Base-by-base conservation (phyloP, 352 stramenopile genomes). In the Phytopythium delawarense region DNA sequence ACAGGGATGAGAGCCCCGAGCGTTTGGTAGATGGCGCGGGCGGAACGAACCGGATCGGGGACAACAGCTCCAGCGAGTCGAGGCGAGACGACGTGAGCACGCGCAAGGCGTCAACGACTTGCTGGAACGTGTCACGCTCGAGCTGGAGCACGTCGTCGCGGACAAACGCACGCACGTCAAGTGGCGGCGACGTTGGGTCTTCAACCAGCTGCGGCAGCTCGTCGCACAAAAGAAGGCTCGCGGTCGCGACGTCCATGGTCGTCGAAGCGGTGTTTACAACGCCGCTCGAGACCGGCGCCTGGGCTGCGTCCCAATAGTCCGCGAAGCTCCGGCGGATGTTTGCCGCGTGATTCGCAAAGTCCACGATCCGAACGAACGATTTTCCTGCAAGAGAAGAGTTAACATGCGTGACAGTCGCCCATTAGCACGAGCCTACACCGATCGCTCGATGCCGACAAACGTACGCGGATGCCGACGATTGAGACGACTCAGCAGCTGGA, bases 401-500 rank as follows among this genome's bases (percentile, higher is more conserved):
- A 13, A 45, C 23, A 40, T 50, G 16, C 34, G 7, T 13, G 39
- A 9, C 4, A 18, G 15, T 51, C n/a, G 55, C 8, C 16, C n/a
- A 54, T 1, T 5, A 9, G 2, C 16, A 23, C 48, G 11, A 21
- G 15, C 0, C 28, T 23, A 45, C 18, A 49, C n/a, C 4, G 57
- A 5, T 20, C 57, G 18, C 32, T 45, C 25, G 11, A 7, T 52
- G 8, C 1, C 44, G 40, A 9, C 56, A 20, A 61, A 55, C 35
- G 15, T 56, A 71, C 72, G 57, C 61, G 71, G 74, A 50, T 94
- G 79, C 18, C 67, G 70, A 49, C 86, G 81, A 69, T 94, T 94
- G 12, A 94, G 61, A n/a, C 86, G 81, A 79, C 81, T 91, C 2
- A 92, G 69, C 35, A 94, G 68, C 62, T 94, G 86, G n/a, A 94